Evolutionary conservation across 2,329 filamentous ascomycete species (phyloP).

Genomic region (Trichoderma aggressivum): DNA sequence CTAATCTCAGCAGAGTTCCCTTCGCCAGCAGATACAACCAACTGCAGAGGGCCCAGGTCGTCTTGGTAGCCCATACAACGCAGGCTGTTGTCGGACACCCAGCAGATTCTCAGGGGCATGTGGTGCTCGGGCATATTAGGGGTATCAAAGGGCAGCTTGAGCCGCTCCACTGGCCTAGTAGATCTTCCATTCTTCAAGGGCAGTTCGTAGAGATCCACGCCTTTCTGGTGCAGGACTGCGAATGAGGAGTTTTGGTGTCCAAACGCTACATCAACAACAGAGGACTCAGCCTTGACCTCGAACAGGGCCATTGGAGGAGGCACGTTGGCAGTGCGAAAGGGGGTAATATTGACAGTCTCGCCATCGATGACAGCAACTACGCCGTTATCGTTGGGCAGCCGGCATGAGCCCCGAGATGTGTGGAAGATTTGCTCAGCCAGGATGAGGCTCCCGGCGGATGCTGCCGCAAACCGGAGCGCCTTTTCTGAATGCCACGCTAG

Average conservation of each 20-base stretch:
- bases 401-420: constrained; percentile 64
- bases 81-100: constrained; percentile 29
- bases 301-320: constrained; percentile 91
- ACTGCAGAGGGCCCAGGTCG: constrained; percentile 26
- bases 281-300: constrained; percentile 61
- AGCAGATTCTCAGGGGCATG: constrained; percentile 34
- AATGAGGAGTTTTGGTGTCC: constrained; percentile 62
- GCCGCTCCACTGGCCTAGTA: constrained; percentile 41
- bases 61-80: constrained; percentile 32
- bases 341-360: constrained; percentile 73
- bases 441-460: constrained; percentile 49
- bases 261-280: constrained; percentile 72
- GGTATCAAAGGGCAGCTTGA: constrained; percentile 38
- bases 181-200: constrained; percentile 56
- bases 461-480: constrained; percentile 62
- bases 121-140: constrained; percentile 23
- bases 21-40: constrained; percentile 21
- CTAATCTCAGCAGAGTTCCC: constrained; percentile 21
- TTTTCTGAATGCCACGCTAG: constrained; percentile 86
- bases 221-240: constrained; percentile 66
- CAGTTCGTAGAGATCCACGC: constrained; percentile 69
- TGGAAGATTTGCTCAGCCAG: constrained; percentile 66
- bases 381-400: constrained; percentile 72
- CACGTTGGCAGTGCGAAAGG: constrained; percentile 76
- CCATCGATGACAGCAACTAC: constrained; percentile 84